phyloP scores from a whole-genome alignment of 371 early-diverging fungal genomes.

The Saksenaea vasiformis region DNA sequence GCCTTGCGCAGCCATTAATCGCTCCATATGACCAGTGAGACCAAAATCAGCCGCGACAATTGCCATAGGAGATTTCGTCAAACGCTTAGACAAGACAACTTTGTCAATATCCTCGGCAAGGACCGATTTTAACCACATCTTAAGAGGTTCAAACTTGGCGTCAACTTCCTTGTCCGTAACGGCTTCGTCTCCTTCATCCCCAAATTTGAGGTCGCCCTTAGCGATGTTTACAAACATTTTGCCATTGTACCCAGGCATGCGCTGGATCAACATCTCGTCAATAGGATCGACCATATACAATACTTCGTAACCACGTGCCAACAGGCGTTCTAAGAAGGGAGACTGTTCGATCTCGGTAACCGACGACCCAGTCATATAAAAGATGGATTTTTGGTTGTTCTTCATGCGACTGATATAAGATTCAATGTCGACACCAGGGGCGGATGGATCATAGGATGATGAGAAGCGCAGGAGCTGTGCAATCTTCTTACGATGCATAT shows the following conservation, averaged over 20 bases:
- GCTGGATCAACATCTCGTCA: constrained; percentile 86
- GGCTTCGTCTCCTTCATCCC: constrained; percentile 61
- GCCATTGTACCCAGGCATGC: constrained; percentile 76
- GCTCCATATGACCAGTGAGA: constrained; percentile 85
- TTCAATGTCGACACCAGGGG: constrained; percentile 69
- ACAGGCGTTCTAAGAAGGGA: constrained; percentile 86
- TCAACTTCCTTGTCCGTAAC: constrained; percentile 50
- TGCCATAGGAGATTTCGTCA: constrained; percentile 78
- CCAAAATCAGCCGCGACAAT: constrained; percentile 75
- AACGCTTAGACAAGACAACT: constrained; percentile 69
- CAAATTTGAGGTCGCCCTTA: constrained; percentile 82
- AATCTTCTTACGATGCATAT: constrained; percentile 70
- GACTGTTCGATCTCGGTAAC: constrained; percentile 75
- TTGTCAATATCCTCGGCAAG: constrained; percentile 77
- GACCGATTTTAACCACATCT: constrained; percentile 63
- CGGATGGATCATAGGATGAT: constrained; percentile 61
- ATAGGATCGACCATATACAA: constrained; percentile 89
- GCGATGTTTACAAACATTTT: constrained; percentile 81
- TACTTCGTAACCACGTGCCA: constrained; percentile 89
- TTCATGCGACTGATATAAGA: constrained; percentile 89
- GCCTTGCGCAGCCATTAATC: constrained; percentile 75
- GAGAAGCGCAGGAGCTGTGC: constrained; percentile 80
- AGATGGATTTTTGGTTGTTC: constrained; percentile 88
- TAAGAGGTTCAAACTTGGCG: constrained; percentile 65
- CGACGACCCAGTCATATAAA: constrained; percentile 78